These are phyloP conservation scores for Gymnopilus dilepis DNA, from an alignment of 768 basidiomycete genomes.

Conservation along the genomic window DNA sequence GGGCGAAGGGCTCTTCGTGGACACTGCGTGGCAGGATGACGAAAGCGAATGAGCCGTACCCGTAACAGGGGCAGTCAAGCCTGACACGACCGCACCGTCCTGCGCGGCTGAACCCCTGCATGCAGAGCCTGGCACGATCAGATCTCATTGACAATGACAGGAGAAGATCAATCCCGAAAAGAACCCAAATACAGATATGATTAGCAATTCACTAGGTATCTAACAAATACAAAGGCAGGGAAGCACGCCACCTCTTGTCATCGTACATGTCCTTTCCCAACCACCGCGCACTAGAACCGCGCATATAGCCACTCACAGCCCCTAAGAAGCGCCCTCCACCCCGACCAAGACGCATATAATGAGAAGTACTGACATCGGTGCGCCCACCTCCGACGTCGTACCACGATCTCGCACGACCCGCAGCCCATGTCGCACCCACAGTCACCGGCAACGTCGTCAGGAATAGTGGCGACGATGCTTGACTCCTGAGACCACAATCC, in stretches of 20 bases:
- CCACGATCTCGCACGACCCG: not conserved
- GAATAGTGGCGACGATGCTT: not conserved
- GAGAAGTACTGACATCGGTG: not conserved
- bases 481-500: not conserved
- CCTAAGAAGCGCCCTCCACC: not conserved
- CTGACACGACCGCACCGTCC: too few species aligned
- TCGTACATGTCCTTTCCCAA: not conserved
- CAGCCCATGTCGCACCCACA: not conserved
- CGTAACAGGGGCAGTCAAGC: too few species aligned
- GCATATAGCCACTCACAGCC: not conserved
- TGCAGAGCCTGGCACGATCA: too few species aligned
- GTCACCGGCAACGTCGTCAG: not conserved
- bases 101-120: too few species aligned
- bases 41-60: too few species aligned
- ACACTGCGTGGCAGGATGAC: too few species aligned
- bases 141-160: too few species aligned
- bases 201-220: not conserved
- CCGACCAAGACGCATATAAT: not conserved
- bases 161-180: too few species aligned
- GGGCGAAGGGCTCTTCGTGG: too few species aligned
- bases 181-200: not conserved
- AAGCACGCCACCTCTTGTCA: not conserved
- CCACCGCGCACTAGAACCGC: not conserved
- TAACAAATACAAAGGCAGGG: conserved; percentile 1
- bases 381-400: not conserved